These are phyloP conservation scores for Kwoniella mangroviensis DNA, from an alignment of 768 basidiomycete genomes.

Conservation along the genomic window DNA sequence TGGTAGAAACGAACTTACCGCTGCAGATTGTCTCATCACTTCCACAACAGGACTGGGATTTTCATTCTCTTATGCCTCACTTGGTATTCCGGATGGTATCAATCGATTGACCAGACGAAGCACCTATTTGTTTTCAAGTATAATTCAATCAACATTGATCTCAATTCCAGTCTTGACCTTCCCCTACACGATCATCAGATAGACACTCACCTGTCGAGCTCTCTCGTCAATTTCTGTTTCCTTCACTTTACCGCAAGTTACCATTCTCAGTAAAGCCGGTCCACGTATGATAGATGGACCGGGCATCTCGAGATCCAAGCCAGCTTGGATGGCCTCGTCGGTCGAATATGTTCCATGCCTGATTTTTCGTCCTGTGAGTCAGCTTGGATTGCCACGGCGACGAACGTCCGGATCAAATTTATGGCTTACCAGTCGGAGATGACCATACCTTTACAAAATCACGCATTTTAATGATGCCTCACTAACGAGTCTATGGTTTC, in stretches of 20 bases:
- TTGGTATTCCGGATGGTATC: constrained; percentile 65
- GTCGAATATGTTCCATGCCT: constrained; percentile 62
- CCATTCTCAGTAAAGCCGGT: constrained; percentile 68
- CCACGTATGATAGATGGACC: constrained; percentile 59
- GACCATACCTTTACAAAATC: constrained; percentile 13
- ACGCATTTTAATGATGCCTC: no score
- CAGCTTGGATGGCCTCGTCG: constrained; percentile 64
- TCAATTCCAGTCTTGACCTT: background rate
- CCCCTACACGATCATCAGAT: no score
- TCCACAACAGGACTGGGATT: background rate
- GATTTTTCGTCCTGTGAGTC: no score
- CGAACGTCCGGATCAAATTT: no score
- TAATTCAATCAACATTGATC: background rate
- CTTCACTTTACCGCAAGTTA: constrained; percentile 70
- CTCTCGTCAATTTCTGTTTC: constrained; percentile 16
- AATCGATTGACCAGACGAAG: constrained; percentile 63
- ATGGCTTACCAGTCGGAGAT: constrained; percentile 7
- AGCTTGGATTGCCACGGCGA: no score
- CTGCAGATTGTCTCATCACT: constrained; percentile 8
- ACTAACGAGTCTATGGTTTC: no score
- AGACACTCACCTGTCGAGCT: constrained; percentile 18
- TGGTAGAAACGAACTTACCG: background rate
- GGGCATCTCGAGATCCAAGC: constrained; percentile 62
- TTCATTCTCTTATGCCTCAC: background rate
- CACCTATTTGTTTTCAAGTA: background rate